Conservation (phyloP, 2,329 filamentous ascomycete genomes). For the Xylaria sp. region DNA sequence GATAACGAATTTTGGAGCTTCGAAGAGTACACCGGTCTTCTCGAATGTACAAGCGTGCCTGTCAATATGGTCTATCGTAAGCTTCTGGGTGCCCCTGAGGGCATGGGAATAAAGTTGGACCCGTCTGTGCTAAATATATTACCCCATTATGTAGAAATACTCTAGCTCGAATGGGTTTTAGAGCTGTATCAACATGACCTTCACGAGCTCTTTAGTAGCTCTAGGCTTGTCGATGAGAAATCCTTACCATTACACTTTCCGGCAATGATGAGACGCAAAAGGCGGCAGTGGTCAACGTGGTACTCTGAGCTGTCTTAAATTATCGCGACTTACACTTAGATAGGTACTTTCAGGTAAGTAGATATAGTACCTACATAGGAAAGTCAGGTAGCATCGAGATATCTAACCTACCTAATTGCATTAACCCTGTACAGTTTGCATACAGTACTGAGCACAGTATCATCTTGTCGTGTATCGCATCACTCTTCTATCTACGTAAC, state of each 20-base stretch:
- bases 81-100: slow-evolving; percentile 44
- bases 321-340: not conserved
- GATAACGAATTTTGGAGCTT: slow-evolving; percentile 50
- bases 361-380: no score
- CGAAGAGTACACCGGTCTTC: slow-evolving; percentile 51
- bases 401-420: not conserved
- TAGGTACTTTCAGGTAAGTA: no score
- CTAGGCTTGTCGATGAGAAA: no score
- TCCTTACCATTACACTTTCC: no score
- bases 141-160: no score
- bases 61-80: slow-evolving; percentile 43
- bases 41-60: slow-evolving; percentile 42
- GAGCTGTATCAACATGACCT: no score
- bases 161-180: no score
- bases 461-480: not conserved
- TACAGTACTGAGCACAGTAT: slow-evolving; percentile 12
- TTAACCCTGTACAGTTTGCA: slow-evolving; percentile 7
- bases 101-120: slow-evolving; percentile 52
- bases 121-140: slow-evolving; percentile 30
- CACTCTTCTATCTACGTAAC: not conserved
- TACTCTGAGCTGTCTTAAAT: not conserved
- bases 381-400: not conserved
- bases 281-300: no score
- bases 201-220: no score
- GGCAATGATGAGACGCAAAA: no score